These are phyloP conservation scores for Solanum acaule DNA, from an alignment of 257 asterid species.

Conservation along the genomic window DNA sequence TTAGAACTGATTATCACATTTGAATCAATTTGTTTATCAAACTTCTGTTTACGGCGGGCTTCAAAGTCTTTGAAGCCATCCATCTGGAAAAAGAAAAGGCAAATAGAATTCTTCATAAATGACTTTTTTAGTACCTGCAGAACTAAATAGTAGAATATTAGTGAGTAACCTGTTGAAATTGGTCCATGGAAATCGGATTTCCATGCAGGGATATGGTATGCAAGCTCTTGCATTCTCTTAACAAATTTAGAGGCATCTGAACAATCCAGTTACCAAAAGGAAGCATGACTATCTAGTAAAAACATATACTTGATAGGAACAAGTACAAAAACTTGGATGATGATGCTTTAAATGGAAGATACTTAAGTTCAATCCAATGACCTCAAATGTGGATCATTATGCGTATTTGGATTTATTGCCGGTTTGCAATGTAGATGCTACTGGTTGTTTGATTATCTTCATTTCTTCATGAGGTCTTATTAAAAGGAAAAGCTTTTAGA, in stretches of 20 bases:
- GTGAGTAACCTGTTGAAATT: conserved; percentile 63
- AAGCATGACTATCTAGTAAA: not conserved
- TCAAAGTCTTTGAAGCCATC: conserved; percentile 85
- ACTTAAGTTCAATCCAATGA: not conserved
- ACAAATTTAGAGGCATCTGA: conserved; percentile 73
- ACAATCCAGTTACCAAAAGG: not conserved
- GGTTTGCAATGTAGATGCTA: not conserved
- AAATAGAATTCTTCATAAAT: not conserved
- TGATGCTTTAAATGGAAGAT: not conserved
- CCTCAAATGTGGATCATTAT: not conserved
- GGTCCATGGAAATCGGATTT: conserved; percentile 89
- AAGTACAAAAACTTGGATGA: not conserved
- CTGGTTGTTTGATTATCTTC: not conserved
- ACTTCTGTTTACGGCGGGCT: conserved; percentile 73
- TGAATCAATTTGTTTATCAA: conserved; percentile 85
- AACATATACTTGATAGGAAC: not conserved
- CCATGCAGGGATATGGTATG: conserved; percentile 81
- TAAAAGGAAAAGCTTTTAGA: not conserved
- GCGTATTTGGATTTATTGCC: not conserved
- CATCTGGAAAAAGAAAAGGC: conserved; percentile 41
- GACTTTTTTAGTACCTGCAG: not conserved
- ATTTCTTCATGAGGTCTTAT: not conserved
- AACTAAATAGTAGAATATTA: not conserved
- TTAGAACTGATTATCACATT: conserved; percentile 87
- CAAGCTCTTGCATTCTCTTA: conserved; percentile 75